Conservation (phyloP, 805 yeast genomes). For the Debaryomyces maramus region DNA sequence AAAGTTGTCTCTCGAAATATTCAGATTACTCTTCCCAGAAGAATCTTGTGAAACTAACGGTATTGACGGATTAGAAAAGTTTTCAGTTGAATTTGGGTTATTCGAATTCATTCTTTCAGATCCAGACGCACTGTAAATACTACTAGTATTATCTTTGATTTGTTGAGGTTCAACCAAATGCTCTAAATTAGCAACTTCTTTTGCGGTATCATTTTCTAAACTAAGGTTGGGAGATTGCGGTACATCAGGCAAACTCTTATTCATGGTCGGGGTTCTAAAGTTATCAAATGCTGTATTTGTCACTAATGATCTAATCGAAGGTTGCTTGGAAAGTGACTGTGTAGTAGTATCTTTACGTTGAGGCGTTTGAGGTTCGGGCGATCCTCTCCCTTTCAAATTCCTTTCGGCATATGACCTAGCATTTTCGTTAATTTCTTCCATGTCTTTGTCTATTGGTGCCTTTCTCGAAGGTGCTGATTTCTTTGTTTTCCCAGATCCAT, state of each 20-base stretch:
- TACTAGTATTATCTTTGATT: background rate
- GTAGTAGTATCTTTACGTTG: slow-evolving; percentile 10
- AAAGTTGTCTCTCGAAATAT: slow-evolving; percentile 10
- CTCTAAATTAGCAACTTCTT: background rate
- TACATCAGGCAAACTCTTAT: background rate
- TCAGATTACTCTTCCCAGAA: slow-evolving; percentile 13
- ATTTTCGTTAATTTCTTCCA: slow-evolving; percentile 2
- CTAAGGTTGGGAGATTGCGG: background rate
- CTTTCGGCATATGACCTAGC: background rate
- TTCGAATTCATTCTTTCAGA: background rate
- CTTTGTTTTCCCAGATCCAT: background rate
- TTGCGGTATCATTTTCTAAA: background rate
- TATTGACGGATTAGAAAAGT: background rate
- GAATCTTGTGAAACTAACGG: slow-evolving; percentile 10
- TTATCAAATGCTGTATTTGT: slow-evolving; percentile 39
- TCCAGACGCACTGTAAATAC: background rate
- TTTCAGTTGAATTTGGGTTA: background rate
- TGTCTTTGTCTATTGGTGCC: too few species aligned
- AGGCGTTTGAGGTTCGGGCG: slow-evolving; percentile 6
- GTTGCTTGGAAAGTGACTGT: slow-evolving; percentile 14
- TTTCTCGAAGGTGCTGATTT: slow-evolving; percentile 2
- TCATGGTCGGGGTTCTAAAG: slow-evolving; percentile 18
- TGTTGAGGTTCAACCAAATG: background rate
- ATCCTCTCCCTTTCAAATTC: slow-evolving; percentile 9
- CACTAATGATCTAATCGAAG: slow-evolving; percentile 26